Evolutionary conservation across 805 yeast genomes (phyloP).

Genomic region (Sungouiella blattae): DNA sequence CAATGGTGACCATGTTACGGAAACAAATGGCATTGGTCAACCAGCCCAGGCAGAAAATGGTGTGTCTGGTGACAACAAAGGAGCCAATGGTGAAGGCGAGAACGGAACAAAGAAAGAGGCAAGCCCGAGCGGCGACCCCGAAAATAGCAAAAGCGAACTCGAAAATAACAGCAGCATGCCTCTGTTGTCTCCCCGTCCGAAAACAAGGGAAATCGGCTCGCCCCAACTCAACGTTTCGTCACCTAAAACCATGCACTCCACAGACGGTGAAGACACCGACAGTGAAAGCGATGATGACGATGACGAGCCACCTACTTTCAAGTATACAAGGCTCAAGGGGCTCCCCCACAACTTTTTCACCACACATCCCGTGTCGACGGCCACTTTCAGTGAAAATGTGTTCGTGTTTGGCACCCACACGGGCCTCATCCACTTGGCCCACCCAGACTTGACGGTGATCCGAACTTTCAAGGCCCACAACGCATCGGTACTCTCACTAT

Average conservation of each 20-base stretch:
- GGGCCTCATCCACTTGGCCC: constrained; percentile 70
- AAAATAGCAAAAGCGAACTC: no score
- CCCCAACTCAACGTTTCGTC: not conserved
- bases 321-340: constrained; percentile 65
- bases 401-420: constrained; percentile 87
- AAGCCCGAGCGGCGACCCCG: not conserved
- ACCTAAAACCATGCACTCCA: not conserved
- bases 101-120: not conserved
- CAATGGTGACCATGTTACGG: no score
- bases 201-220: not conserved
- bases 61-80: no score
- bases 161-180: no score
- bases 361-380: constrained; percentile 75
- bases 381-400: constrained; percentile 54
- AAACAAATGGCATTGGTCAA: no score
- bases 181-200: no score
- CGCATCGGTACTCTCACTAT: constrained; percentile 74
- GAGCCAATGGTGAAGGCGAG: not conserved
- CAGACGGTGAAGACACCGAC: not conserved
- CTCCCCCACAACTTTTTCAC: constrained; percentile 70
- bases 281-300: constrained; percentile 9
- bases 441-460: constrained; percentile 54
- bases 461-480: constrained; percentile 81
- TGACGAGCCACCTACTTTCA: constrained; percentile 63
- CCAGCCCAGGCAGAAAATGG: not conserved